Evolutionary conservation across 108 stramenopile species (phyloP), one percentile per base, ranked within the genome.

Genomic region (Cylindrotheca closterium): DNA sequence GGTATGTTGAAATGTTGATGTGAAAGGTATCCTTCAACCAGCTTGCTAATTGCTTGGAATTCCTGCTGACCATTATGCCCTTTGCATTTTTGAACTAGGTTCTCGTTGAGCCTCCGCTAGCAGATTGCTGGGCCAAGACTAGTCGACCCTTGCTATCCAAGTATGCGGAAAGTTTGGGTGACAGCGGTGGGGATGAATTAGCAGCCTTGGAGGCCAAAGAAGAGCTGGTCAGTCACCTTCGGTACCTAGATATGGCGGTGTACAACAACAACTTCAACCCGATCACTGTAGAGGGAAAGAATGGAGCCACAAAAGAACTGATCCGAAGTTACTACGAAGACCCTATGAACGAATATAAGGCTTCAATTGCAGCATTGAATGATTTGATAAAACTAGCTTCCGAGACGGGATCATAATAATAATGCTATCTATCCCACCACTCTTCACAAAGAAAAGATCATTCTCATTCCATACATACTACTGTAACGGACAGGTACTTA

Each of bases 191-290:
- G n/a, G 91, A 92, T 67, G 91, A 92, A 71, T 63, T 92, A 30
- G 77, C 85, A 29, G 87, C 75, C 1, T 63, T 94, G 53, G 89
- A 94, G 60, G 68, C 75, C 8, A 54, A 68, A 30, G 92, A 94
- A 52, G 92, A 94, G 21, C 31, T 77, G 7, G 30, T 77, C n/a
- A 55, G 64, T 29, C 92, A 89, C 66, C 75, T 94, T 61, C 58
- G 89, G 27, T 94, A 80, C 65, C 59, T 94, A 12, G 92, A 94
- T 68, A 42, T 94, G 89, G 83, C 89, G 1, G 89, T 83, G 4
- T 94, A 94, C 65, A 90, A 90, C 59, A 94, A 94, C 55, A 77
- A 82, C 30, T 94, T 94, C 58, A 89, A 88, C 73, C 92, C 92
- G 8, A 90, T 89, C 49, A 73, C 69, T 4, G 73, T 67, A 3